A percentile compares a stretch with the other conserved stretches of the same genome.
Evolutionary conservation across 805 yeast species (phyloP).

Genomic region (Saturnispora saitoi): DNA sequence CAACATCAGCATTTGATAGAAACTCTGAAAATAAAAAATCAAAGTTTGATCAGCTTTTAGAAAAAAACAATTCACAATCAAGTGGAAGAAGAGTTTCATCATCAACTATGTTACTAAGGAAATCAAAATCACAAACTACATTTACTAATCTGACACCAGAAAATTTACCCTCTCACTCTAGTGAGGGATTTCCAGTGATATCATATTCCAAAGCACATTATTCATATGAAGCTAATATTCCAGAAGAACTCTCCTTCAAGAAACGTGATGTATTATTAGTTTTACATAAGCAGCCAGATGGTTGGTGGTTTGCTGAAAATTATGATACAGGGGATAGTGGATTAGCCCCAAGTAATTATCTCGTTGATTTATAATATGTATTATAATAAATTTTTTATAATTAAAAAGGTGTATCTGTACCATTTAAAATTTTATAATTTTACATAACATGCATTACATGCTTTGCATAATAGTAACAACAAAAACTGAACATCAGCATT

Average conservation of each 20-base stretch:
- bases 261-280: conserved; percentile 49
- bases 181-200: conserved; percentile 47
- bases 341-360: conserved; percentile 56
- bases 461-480: conserved; percentile 42
- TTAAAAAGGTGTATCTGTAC: neutral
- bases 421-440: neutral
- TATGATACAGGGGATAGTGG: conserved; percentile 39
- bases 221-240: conserved; percentile 50
- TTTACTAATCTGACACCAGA: conserved; percentile 16
- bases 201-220: conserved; percentile 47
- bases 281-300: conserved; percentile 53
- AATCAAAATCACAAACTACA: conserved; percentile 26
- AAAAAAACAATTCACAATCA: conserved; percentile 9
- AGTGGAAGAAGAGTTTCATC: conserved; percentile 4
- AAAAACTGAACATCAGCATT: conserved; percentile 40
- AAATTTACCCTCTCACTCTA: conserved; percentile 39
- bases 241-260: conserved; percentile 51
- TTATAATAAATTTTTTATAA: too few relatives aligned
- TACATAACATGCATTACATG: conserved; percentile 26
- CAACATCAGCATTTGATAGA: conserved; percentile 9
- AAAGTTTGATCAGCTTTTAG: neutral
- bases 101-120: conserved; percentile 14
- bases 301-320: conserved; percentile 70
- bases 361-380: conserved; percentile 24
- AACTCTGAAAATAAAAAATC: conserved; percentile 2